Conservation (phyloP, 2,329 filamentous ascomycete species). For the Mycogone perniciosa region DNA sequence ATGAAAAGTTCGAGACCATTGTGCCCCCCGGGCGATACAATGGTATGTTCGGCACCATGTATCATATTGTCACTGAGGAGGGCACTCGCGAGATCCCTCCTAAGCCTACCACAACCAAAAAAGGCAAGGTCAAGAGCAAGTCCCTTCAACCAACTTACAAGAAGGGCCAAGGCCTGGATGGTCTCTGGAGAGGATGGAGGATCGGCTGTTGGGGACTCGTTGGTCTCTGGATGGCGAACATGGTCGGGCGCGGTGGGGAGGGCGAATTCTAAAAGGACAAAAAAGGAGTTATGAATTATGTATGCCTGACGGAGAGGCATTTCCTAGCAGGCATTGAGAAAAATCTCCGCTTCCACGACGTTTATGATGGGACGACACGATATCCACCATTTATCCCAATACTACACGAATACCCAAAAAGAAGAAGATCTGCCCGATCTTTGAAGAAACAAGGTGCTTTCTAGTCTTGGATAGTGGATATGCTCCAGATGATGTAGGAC, state of each 20-base stretch:
- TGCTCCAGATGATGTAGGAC: no score
- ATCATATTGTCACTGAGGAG: constrained; percentile 77
- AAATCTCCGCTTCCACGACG: constrained; percentile 31
- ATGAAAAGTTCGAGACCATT: constrained; percentile 58
- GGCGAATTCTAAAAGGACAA: constrained; percentile 45
- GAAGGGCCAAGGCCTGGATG: constrained; percentile 61
- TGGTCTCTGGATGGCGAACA: constrained; percentile 64
- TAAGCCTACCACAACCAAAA: constrained; percentile 26
- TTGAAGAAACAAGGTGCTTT: no score
- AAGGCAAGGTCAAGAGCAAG: constrained; percentile 27
- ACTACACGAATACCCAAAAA: constrained; percentile 6
- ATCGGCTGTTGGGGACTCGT: constrained; percentile 73
- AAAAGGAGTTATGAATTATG: constrained; percentile 1
- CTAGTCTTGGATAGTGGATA: no score
- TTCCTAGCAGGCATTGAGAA: constrained; percentile 21
- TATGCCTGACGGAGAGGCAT: constrained; percentile 19
- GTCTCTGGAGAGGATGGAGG: constrained; percentile 68
- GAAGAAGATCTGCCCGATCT: no score
- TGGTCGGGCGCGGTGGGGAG: constrained; percentile 55
- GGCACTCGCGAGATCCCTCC: constrained; percentile 51
- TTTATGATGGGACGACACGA: constrained; percentile 34
- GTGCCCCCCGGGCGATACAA: constrained; percentile 74
- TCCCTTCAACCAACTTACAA: constrained; percentile 31
- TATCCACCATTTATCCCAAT: constrained; percentile 16
- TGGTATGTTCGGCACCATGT: constrained; percentile 89